These are phyloP conservation scores for Podosphaera aphanis DNA, from an alignment of 2,329 filamentous ascomycete species.

Conservation along the genomic window DNA sequence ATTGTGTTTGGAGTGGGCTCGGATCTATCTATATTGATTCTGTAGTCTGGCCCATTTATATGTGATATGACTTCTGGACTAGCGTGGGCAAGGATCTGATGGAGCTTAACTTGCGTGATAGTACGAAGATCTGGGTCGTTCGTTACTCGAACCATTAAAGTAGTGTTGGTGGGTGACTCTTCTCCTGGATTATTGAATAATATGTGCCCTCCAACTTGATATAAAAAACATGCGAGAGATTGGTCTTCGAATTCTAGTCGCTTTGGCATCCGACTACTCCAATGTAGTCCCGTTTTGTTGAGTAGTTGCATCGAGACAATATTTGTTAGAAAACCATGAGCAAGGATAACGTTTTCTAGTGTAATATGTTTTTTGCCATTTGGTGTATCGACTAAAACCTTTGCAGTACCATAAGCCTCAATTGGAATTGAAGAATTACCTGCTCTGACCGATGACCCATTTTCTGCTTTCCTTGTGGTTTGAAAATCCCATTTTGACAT, in stretches of 20 bases:
- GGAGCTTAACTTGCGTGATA: no score
- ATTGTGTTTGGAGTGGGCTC: not conserved
- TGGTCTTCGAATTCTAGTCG: not conserved
- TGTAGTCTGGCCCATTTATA: no score
- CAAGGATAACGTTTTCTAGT: not conserved
- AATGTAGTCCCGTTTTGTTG: not conserved
- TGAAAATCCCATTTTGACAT: not conserved
- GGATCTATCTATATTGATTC: no score
- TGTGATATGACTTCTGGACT: no score
- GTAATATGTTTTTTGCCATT: not conserved
- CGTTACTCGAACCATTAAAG: not conserved
- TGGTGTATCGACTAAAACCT: not conserved
- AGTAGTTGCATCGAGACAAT: not conserved
- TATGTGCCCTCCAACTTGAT: not conserved
- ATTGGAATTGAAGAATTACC: not conserved
- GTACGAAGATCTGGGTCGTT: not conserved
- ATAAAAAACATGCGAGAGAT: not conserved
- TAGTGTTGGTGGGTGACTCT: not conserved
- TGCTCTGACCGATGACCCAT: not conserved
- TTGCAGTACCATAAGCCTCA: not conserved
- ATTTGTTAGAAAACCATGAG: not conserved
- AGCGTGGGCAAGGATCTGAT: no score
- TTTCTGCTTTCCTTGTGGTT: not conserved
- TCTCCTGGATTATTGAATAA: not conserved
- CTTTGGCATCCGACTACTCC: not conserved